phyloP scores from a whole-genome alignment of 805 yeast genomes.

The Peterozyma xylosa region DNA sequence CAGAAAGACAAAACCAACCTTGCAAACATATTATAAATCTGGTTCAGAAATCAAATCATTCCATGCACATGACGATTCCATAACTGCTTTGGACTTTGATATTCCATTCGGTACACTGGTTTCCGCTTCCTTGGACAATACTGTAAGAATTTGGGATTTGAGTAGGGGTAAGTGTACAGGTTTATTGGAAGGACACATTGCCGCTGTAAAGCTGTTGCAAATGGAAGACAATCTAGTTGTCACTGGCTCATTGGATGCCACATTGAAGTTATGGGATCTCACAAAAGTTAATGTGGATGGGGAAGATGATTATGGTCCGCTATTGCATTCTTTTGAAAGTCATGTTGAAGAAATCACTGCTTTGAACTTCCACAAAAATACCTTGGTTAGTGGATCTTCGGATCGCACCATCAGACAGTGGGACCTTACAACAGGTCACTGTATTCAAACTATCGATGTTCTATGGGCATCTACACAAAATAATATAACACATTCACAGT shows the following conservation, averaged over 20 bases:
- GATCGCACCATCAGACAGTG: conserved; percentile 71
- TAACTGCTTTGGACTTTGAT: conserved; percentile 61
- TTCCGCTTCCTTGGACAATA: conserved; percentile 70
- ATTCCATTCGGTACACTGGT: conserved; percentile 71
- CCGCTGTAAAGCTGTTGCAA: conserved; percentile 53
- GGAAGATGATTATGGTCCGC: conserved; percentile 19
- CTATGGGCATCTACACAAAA: conserved; percentile 43
- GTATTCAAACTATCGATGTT: conserved; percentile 65
- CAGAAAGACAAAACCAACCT: conserved; percentile 51
- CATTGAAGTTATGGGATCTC: conserved; percentile 55
- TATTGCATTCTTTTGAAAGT: conserved; percentile 46
- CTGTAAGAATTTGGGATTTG: conserved; percentile 80
- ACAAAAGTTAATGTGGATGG: conserved; percentile 18
- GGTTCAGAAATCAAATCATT: conserved; percentile 47
- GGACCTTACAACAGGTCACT: conserved; percentile 61
- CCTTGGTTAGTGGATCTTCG: conserved; percentile 61
- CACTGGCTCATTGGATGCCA: conserved; percentile 59
- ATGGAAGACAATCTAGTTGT: conserved; percentile 42
- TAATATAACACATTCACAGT: conserved; percentile 6
- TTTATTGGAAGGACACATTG: conserved; percentile 50
- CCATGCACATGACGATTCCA: conserved; percentile 42
- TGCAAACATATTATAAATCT: conserved; percentile 56
- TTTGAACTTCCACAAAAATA: conserved; percentile 41
- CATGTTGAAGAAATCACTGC: conserved; percentile 66
- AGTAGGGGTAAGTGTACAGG: conserved; percentile 45